These are phyloP conservation scores for Danielia oregonensis DNA, from an alignment of 805 yeast species.

Conservation along the genomic window DNA sequence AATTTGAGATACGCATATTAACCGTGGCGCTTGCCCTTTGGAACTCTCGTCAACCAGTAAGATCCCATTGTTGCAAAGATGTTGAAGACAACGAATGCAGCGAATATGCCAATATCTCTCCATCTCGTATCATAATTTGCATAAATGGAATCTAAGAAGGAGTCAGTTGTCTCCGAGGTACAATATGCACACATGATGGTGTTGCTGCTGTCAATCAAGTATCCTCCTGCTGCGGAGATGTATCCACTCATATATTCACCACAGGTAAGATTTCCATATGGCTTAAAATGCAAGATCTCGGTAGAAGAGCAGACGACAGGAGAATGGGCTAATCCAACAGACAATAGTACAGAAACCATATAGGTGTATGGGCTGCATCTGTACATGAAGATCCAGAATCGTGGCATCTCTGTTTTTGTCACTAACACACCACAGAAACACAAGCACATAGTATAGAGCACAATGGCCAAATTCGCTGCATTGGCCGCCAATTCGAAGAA, in stretches of 20 bases:
- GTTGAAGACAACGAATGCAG: background rate
- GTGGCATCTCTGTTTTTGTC: constrained; percentile 21
- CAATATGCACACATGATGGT: background rate
- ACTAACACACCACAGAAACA: constrained; percentile 37
- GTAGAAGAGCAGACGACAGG: constrained; percentile 32
- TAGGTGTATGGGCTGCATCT: constrained; percentile 67
- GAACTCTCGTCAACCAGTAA: constrained; percentile 1
- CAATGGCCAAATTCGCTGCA: constrained; percentile 58
- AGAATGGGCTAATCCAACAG: constrained; percentile 25
- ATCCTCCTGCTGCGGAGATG: constrained; percentile 45
- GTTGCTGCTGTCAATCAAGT: constrained; percentile 37
- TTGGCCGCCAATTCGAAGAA: constrained; percentile 56
- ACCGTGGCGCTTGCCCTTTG: too few species aligned
- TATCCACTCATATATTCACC: constrained; percentile 20
- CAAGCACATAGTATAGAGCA: constrained; percentile 55
- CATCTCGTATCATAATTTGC: background rate
- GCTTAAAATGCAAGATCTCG: constrained; percentile 20
- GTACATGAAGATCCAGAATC: constrained; percentile 69
- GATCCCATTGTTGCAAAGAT: background rate
- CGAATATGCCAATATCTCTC: background rate
- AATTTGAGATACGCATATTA: too few species aligned
- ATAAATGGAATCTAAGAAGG: background rate
- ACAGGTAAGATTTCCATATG: constrained; percentile 24
- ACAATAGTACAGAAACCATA: constrained; percentile 52
- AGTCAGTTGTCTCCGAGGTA: background rate